Percentiles rank a stretch among this genome's conserved stretches.
Evolutionary conservation across 2,329 filamentous ascomycete species (phyloP).

Genomic region (Ophidiomyces ophidiicola): DNA sequence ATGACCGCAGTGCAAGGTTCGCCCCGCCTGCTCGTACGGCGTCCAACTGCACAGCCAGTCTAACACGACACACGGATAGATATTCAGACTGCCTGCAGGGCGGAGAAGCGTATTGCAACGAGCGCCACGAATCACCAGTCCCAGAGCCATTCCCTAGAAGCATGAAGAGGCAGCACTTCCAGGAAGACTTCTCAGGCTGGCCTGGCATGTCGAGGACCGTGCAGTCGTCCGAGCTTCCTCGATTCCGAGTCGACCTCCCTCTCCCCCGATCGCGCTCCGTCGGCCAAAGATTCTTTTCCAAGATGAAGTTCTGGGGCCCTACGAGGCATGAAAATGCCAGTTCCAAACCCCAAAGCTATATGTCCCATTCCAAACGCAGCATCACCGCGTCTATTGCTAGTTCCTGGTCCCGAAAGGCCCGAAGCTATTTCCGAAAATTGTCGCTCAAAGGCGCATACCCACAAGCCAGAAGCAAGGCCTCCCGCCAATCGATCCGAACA

Average conservation of each 20-base stretch:
- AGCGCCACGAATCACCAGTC: neutral
- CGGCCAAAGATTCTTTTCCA: conserved; percentile 3
- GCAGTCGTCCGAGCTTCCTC: conserved; percentile 6
- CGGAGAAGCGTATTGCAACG: conserved; percentile 5
- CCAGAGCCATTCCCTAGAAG: neutral
- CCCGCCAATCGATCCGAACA: conserved; percentile 8
- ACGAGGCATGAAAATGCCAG: neutral
- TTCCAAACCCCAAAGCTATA: conserved; percentile 7
- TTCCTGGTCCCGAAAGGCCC: conserved; percentile 9
- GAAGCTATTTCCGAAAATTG: conserved; percentile 1
- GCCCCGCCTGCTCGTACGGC: neutral
- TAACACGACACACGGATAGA: conserved; percentile 2
- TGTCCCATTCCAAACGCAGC: conserved; percentile 9
- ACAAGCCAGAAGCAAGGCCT: neutral
- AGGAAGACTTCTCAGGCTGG: conserved; percentile 1
- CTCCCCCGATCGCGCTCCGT: conserved; percentile 6
- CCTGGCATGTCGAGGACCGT: conserved; percentile 1
- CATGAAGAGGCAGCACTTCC: neutral
- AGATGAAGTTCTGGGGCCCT: conserved; percentile 6
- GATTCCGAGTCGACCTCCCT: conserved; percentile 8
- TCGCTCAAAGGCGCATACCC: neutral
- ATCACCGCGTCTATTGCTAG: conserved; percentile 8
- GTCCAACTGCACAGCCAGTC: neutral
- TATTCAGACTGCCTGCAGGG: conserved; percentile 8
- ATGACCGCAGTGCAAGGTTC: conserved; percentile 3